Evolutionary conservation across 257 asterid species (phyloP), one percentile per base, ranked within the genome.

Genomic region (Nyctanthes arbortristis): DNA sequence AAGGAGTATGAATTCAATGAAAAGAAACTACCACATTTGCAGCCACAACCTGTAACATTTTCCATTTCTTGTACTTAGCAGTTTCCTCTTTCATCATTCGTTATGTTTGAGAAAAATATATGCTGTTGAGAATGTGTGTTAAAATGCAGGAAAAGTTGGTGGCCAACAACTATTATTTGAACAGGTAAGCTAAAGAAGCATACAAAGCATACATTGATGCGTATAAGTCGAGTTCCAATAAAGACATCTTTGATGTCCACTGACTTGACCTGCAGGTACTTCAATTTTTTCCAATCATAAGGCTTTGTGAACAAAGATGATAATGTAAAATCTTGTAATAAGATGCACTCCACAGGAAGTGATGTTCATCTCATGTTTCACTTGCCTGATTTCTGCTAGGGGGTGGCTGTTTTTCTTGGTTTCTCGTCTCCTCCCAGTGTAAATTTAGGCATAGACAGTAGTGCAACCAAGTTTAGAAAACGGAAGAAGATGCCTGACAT

Each of bases 101-200:
- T 34, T 57, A 13, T 57, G 33, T 64, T 45, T 11, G 11, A 14
- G 20, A 43, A 40, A 65, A 57, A 31, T 24, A 62, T 13, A 32
- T 56, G 39, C 12, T 40, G 36, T 63, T 3, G 7, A 28, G n/a
- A 12, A 3, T 31, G n/a, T 73, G 60, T 52, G n/a, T 54, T 10
- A 37, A 0, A 59, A 49, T 81, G 68, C 91, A 93, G 99, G 96
- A 76, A 68, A 85, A 78, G 77, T 69, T 91, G 84, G 86, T 93
- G 9, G 68, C 88, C 28, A 83, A 77, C 68, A 93, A 93, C 79
- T 87, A 83, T 74, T 75, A 89, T 70, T 59, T 93, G 78, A 87
- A 87, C 70, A 85, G 89, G 84, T 89, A 93, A 0, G 99, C 99
- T 31, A 93, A 89, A 83, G 97, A 89, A 37, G 99, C 97, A 7